A percentile compares a stretch with the other conserved stretches of the same genome.
These are phyloP conservation scores for Athelia psychrophila DNA, from an alignment of 1,284 basidiomycete species.

Conservation along the genomic window DNA sequence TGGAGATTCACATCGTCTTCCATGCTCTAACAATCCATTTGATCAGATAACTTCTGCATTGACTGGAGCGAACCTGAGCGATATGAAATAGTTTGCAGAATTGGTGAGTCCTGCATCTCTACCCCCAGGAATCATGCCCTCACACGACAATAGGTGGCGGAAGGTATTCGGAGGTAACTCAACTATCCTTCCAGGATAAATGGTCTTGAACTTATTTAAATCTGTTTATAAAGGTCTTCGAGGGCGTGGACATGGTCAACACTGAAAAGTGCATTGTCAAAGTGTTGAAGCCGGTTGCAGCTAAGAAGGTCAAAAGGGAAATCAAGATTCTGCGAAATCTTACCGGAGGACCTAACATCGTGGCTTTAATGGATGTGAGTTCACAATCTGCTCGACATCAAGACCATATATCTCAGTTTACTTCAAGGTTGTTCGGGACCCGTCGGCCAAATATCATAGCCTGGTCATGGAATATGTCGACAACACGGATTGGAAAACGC, in stretches of 20 bases:
- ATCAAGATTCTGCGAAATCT: slow-evolving; percentile 90
- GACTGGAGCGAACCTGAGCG: slow-evolving; percentile 78
- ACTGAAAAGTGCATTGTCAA: slow-evolving; percentile 85
- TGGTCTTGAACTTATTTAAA: slow-evolving; percentile 1
- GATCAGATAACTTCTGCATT: slow-evolving; percentile 64
- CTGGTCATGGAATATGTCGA: slow-evolving; percentile 86
- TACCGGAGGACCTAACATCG: slow-evolving; percentile 83
- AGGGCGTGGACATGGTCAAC: slow-evolving; percentile 79
- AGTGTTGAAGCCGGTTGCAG: slow-evolving; percentile 88
- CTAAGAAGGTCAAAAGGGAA: slow-evolving; percentile 92
- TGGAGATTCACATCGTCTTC: slow-evolving; percentile 1
- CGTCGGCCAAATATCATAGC: slow-evolving; percentile 74
- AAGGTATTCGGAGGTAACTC: slow-evolving; percentile 70
- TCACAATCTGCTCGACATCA: neutral
- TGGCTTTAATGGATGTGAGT: slow-evolving; percentile 73
- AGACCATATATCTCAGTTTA: too few relatives aligned
- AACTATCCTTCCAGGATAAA: neutral
- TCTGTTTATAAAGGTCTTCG: slow-evolving; percentile 63
- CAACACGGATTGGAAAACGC: slow-evolving; percentile 82
- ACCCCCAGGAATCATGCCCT: too few relatives aligned
- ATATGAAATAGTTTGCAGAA: slow-evolving; percentile 78
- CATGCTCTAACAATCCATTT: neutral
- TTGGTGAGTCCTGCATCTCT: slow-evolving; percentile 37
- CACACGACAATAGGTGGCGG: slow-evolving; percentile 38
- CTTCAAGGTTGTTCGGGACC: slow-evolving; percentile 62